Evolutionary conservation across 2,329 filamentous ascomycete genomes (phyloP).

Genomic region (Ascochyta koolunga): DNA sequence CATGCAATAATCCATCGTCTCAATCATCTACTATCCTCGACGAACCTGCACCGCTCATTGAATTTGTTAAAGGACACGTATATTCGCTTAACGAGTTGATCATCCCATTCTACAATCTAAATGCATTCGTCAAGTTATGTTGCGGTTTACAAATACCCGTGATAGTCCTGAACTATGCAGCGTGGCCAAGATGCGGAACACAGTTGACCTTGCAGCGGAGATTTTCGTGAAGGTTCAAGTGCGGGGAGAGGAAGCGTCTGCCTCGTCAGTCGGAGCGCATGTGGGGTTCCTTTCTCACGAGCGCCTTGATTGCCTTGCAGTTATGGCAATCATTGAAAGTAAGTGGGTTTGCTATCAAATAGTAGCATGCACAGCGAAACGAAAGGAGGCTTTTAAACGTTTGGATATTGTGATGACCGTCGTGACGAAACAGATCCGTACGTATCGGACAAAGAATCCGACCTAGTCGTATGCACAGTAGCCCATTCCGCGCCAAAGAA

Average conservation of each 20-base stretch:
- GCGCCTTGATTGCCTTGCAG: no score
- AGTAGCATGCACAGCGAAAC: background rate
- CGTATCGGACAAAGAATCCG: background rate
- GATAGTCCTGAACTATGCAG: conserved; percentile 48
- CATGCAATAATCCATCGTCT: conserved; percentile 5
- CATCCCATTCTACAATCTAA: conserved; percentile 48
- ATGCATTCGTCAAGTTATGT: no score
- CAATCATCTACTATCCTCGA: conserved; percentile 20
- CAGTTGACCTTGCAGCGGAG: no score
- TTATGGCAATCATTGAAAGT: no score
- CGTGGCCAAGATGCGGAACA: conserved; percentile 43
- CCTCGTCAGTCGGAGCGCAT: no score
- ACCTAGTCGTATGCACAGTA: background rate
- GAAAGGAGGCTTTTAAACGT: background rate
- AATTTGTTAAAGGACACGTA: background rate
- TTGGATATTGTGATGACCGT: background rate
- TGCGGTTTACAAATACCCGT: conserved; percentile 46
- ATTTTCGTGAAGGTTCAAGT: no score
- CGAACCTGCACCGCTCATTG: background rate
- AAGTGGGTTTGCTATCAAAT: no score
- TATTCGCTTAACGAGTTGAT: conserved; percentile 49
- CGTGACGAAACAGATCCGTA: background rate
- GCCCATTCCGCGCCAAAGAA: background rate
- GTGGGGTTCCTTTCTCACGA: no score
- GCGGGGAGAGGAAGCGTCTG: no score